These are phyloP conservation scores for Ophioceras dolichostomum DNA, from an alignment of 2,329 filamentous ascomycete genomes.

Conservation along the genomic window DNA sequence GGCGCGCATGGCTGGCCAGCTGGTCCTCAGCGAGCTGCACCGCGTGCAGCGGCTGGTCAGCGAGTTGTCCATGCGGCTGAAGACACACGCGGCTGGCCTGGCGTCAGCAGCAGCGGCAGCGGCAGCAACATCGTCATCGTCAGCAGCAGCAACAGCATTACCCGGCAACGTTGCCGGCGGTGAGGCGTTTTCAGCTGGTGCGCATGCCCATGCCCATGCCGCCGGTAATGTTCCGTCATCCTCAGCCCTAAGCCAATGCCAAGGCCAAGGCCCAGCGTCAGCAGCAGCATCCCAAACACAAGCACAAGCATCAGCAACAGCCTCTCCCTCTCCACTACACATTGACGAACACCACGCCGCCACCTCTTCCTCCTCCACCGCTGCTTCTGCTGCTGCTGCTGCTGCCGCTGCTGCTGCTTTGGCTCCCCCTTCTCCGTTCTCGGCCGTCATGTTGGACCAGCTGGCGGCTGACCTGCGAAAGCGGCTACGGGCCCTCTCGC, in stretches of 20 bases:
- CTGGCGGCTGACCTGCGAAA: slow-evolving; percentile 10
- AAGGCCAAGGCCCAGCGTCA: too few relatives aligned
- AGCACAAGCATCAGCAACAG: too few relatives aligned
- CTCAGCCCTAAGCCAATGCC: too few relatives aligned
- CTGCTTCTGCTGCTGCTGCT: not conserved
- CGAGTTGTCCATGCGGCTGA: slow-evolving; percentile 10
- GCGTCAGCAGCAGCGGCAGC: not conserved
- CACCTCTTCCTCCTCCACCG: not conserved
- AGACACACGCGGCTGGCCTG: not conserved
- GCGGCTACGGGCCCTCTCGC: slow-evolving; percentile 7
- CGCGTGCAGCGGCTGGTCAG: slow-evolving; percentile 19
- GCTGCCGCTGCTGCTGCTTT: not conserved
- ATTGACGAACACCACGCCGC: too few relatives aligned
- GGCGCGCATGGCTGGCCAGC: slow-evolving; percentile 16
- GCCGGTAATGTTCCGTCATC: not conserved
- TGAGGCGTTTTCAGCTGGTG: too few relatives aligned
- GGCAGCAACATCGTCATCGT: not conserved
- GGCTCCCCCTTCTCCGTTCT: slow-evolving; percentile 3
- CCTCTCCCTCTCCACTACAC: too few relatives aligned
- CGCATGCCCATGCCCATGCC: not conserved
- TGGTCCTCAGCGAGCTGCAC: slow-evolving; percentile 21
- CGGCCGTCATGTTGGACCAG: slow-evolving; percentile 9
- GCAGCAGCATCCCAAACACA: too few relatives aligned
- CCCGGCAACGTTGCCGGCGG: too few relatives aligned
- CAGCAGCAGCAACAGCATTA: too few relatives aligned